Evolutionary conservation across 1,139 yeast genomes (phyloP), one percentile per base, ranked within the genome.

Genomic region (Saccharomyces pastorianus): DNA sequence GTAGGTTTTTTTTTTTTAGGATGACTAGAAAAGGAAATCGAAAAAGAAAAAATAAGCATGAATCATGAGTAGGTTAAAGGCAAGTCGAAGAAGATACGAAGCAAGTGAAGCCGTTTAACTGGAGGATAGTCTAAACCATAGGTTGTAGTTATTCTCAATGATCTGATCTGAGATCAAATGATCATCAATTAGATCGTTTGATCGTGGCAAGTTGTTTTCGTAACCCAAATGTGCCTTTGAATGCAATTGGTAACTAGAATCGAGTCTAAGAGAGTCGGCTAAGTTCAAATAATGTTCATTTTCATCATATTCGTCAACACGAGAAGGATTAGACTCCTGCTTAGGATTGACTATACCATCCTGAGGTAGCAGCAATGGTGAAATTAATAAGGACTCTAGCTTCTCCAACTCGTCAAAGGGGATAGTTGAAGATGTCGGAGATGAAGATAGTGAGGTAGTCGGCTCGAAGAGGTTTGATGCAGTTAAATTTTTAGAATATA

Each of bases 111-210:
- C 25, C 20, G 9, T 29, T 20, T 38, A 38, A 38, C 44, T 38
- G 20, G 44, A 38, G n/a, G 44, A 38, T 38, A 38, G 44, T 38
- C 44, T 38, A 38, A 38, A 38, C 62, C 62, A 59, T 27, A 59
- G 53, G 48, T 56, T 58, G 53, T 59, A 59, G 52, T 59, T 59
- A 27, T 58, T 52, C 47, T 56, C 62, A 25, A 61, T 60, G 26
- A 58, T 52, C 48, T 55, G 56, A 26, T 58, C 60, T 6, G 44
- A 38, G 44, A 38, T 38, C 44, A 38, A 38, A 38, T 20, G 23
- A 38, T 38, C 25, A 23, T 38, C 13, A 38, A 20, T 20, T 3
- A 20, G 9, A n/a, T 38, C 44, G 13, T 13, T 38, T 20, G 44
- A 38, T 9, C 44, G 23, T 11, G 44, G 44, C 13, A 38, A 38